These are phyloP conservation scores for Cercospora sp. DNA, from an alignment of 2,329 filamentous ascomycete genomes.

Conservation along the genomic window DNA sequence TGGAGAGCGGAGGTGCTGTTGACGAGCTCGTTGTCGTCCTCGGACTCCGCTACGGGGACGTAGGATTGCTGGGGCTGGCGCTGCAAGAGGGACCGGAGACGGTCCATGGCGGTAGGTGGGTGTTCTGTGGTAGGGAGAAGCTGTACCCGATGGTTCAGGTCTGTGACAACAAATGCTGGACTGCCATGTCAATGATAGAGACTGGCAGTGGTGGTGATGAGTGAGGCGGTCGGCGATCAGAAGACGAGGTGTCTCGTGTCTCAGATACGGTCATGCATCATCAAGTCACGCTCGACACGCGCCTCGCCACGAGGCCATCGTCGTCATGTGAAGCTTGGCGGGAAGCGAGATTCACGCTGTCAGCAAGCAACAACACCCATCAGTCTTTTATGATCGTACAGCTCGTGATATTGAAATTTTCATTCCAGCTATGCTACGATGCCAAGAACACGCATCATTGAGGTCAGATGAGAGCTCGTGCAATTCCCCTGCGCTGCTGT, in stretches of 20 bases:
- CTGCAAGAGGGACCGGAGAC: conserved; percentile 33
- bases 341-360: background rate
- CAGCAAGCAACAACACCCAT: background rate
- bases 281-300: conserved; percentile 2
- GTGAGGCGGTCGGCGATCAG: background rate
- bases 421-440: background rate
- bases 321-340: conserved; percentile 1
- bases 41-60: conserved; percentile 31
- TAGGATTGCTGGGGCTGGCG: conserved; percentile 36
- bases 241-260: conserved; percentile 3
- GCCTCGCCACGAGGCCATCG: background rate
- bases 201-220: background rate
- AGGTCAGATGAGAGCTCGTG: background rate
- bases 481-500: background rate
- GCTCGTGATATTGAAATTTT: background rate
- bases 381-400: background rate
- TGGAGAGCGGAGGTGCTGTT: conserved; percentile 8
- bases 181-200: conserved; percentile 1
- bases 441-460: background rate
- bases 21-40: conserved; percentile 20
- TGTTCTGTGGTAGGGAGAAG: background rate
- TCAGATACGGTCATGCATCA: conserved; percentile 1
- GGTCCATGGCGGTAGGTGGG: conserved; percentile 23
- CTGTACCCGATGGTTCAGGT: background rate
- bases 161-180: background rate